Evolutionary conservation across 2,329 filamentous ascomycete species (phyloP).

Genomic region (Aspergillus tamarii): DNA sequence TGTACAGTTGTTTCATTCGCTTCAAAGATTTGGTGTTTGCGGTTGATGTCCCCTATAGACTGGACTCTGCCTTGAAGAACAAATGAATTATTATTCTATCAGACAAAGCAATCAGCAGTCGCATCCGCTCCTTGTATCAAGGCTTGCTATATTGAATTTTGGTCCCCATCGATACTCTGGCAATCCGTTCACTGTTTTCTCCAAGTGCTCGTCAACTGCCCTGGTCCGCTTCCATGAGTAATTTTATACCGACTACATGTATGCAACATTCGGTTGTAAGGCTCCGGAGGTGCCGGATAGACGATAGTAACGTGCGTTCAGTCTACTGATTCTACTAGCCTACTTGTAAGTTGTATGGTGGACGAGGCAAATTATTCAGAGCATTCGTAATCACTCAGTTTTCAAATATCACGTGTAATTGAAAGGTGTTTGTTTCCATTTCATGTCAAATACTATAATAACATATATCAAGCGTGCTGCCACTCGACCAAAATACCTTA

Average conservation of each 20-base stretch:
- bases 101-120: background rate
- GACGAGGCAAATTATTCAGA: too few species aligned
- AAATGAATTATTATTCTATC: background rate
- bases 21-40: background rate
- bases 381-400: too few species aligned
- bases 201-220: background rate
- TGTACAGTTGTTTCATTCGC: background rate
- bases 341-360: too few species aligned
- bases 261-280: background rate
- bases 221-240: background rate
- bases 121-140: background rate
- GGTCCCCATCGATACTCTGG: background rate
- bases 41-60: background rate
- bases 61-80: background rate
- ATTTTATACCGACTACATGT: background rate
- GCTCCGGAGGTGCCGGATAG: background rate
- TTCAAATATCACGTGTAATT: too few species aligned
- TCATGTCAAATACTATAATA: too few species aligned
- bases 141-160: background rate
- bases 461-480: too few species aligned
- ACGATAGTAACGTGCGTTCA: background rate
- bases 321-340: fast-evolving
- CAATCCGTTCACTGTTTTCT: background rate
- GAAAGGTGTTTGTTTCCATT: too few species aligned
- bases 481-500: too few species aligned